phyloP scores from a whole-genome alignment of 2,329 filamentous ascomycete genomes.

The Lachnellula occidentalis region DNA sequence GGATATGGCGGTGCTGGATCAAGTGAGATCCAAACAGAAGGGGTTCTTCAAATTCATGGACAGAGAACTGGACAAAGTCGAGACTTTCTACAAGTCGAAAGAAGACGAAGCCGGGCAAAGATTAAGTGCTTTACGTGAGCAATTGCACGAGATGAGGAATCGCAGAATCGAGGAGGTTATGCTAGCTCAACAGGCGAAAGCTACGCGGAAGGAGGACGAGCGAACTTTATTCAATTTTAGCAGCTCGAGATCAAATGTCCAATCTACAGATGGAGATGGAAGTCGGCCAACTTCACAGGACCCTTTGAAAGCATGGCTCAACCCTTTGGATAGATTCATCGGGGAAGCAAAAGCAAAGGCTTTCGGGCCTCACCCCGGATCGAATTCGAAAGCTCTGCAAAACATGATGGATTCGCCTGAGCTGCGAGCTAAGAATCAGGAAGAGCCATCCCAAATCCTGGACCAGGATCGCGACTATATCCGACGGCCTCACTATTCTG shows the following conservation, averaged over 20 bases:
- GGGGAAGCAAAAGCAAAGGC: slow-evolving; percentile 40
- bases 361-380: slow-evolving; percentile 44
- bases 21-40: slow-evolving; percentile 67
- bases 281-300: slow-evolving; percentile 17
- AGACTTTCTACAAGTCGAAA: slow-evolving; percentile 81
- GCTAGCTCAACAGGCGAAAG: slow-evolving; percentile 19
- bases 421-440: slow-evolving; percentile 38
- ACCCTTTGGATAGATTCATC: slow-evolving; percentile 38
- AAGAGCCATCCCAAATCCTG: slow-evolving; percentile 16
- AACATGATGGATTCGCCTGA: slow-evolving; percentile 38
- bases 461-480: slow-evolving; percentile 43
- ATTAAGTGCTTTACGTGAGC: slow-evolving; percentile 65
- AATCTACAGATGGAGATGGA: slow-evolving; percentile 14
- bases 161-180: slow-evolving; percentile 67
- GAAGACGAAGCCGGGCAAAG: slow-evolving; percentile 78
- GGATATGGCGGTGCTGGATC: slow-evolving; percentile 50
- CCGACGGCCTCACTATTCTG: slow-evolving; percentile 39
- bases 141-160: slow-evolving; percentile 90
- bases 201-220: slow-evolving; percentile 19
- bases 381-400: slow-evolving; percentile 55
- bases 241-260: slow-evolving; percentile 14
- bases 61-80: slow-evolving; percentile 81
- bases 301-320: slow-evolving; percentile 39
- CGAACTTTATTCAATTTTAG: slow-evolving; percentile 11
- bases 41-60: slow-evolving; percentile 88